phyloP scores from a whole-genome alignment of 2,329 filamentous ascomycete species.

The Ceratocystis diversiconidia region DNA sequence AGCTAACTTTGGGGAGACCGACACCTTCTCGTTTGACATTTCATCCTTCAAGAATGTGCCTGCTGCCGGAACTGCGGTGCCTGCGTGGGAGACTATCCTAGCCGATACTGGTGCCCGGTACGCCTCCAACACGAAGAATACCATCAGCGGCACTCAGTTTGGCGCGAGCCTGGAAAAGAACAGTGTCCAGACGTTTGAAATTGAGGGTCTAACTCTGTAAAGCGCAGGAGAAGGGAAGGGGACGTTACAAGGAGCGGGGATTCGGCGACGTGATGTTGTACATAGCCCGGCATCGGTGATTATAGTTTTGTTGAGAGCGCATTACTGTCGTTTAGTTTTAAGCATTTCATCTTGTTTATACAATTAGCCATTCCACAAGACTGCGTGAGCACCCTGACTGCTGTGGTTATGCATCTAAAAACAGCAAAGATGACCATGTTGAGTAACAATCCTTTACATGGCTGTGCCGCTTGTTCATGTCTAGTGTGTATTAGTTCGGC shows the following conservation, averaged over 20 bases:
- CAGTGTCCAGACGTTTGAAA: slow-evolving; percentile 29
- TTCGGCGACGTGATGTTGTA: neutral
- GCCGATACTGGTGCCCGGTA: slow-evolving; percentile 27
- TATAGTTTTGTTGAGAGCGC: neutral
- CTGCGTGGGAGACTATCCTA: slow-evolving; percentile 27
- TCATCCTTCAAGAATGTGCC: slow-evolving; percentile 25
- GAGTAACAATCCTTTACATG: too few species aligned
- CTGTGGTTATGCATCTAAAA: too few species aligned
- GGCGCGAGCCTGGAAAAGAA: slow-evolving; percentile 26
- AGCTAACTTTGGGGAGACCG: slow-evolving; percentile 28
- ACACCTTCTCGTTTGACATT: slow-evolving; percentile 29
- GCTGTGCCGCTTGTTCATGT: too few species aligned
- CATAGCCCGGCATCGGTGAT: neutral
- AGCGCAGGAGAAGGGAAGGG: too few species aligned
- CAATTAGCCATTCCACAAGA: neutral
- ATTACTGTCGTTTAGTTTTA: neutral
- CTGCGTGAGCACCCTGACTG: too few species aligned
- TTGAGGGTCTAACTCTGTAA: slow-evolving; percentile 23
- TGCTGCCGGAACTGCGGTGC: slow-evolving; percentile 24
- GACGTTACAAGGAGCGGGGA: too few species aligned
- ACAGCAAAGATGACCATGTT: too few species aligned
- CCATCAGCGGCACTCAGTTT: slow-evolving; percentile 26
- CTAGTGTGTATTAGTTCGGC: too few species aligned
- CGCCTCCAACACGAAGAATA: slow-evolving; percentile 24
- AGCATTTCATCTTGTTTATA: neutral